These are phyloP conservation scores for Colletotrichum shisoi DNA, from an alignment of 2,329 filamentous ascomycete species.

Conservation along the genomic window DNA sequence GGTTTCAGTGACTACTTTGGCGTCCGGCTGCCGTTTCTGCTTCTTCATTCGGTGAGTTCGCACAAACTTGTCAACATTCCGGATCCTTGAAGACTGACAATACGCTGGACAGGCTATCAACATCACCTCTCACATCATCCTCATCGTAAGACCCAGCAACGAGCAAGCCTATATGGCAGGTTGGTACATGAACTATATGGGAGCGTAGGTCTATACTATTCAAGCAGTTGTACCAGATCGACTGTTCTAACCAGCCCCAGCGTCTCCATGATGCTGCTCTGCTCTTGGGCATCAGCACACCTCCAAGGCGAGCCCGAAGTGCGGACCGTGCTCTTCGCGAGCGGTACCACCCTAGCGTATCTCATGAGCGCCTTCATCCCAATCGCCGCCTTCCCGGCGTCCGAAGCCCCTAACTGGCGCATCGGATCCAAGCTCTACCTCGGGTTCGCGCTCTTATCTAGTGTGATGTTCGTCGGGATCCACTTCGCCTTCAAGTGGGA, in stretches of 20 bases:
- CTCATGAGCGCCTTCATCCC: slow-evolving; percentile 35
- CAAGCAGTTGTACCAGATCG: rapidly evolving
- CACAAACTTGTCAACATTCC: background rate
- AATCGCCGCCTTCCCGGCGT: slow-evolving; percentile 24
- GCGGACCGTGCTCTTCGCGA: slow-evolving; percentile 33
- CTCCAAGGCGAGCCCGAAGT: slow-evolving; percentile 31
- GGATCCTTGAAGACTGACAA: background rate
- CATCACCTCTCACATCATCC: slow-evolving; percentile 25
- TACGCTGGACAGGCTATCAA: slow-evolving; percentile 13
- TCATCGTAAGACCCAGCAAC: slow-evolving; percentile 25
- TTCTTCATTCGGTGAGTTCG: slow-evolving; percentile 21
- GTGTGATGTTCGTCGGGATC: slow-evolving; percentile 20
- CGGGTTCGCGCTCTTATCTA: slow-evolving; percentile 15
- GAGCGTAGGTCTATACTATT: slow-evolving; percentile 8
- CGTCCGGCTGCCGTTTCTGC: slow-evolving; percentile 21
- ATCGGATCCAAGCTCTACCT: slow-evolving; percentile 28
- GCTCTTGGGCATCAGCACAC: slow-evolving; percentile 18
- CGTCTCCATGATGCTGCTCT: slow-evolving; percentile 30
- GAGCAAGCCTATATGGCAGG: slow-evolving; percentile 30
- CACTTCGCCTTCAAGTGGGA: slow-evolving; percentile 34
- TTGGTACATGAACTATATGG: slow-evolving; percentile 36
- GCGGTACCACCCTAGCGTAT: slow-evolving; percentile 20
- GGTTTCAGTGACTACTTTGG: slow-evolving; percentile 30
- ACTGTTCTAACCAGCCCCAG: background rate
- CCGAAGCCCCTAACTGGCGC: slow-evolving; percentile 21